These are phyloP conservation scores for Monoraphidium neglectum DNA, from an alignment of 139 green algal species.

Conservation along the genomic window DNA sequence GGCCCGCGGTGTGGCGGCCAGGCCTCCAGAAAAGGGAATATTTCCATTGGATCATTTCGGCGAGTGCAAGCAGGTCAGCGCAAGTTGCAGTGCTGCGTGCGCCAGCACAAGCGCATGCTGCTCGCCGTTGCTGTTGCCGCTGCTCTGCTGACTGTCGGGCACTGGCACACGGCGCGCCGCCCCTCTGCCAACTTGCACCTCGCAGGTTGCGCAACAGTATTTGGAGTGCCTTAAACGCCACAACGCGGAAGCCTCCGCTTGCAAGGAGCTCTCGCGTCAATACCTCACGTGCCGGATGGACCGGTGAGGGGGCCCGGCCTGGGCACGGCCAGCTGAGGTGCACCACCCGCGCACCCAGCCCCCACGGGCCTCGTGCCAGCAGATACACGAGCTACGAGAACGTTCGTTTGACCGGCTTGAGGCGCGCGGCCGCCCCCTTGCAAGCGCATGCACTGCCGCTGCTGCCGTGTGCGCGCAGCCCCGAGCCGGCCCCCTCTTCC, in stretches of 20 bases:
- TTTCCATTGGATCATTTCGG: conserved; percentile 97
- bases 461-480: background rate
- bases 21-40: conserved; percentile 93
- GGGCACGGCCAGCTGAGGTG: background rate
- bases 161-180: too few species aligned
- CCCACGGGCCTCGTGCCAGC: background rate
- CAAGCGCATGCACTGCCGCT: background rate
- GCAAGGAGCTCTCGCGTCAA: conserved; percentile 67
- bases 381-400: background rate
- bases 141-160: background rate
- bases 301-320: conserved; percentile 44
- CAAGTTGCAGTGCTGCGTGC: background rate
- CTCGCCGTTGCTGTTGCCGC: background rate
- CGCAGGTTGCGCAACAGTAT: conserved; percentile 81
- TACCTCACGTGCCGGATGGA: conserved; percentile 95
- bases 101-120: background rate
- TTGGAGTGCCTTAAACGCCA: conserved; percentile 79
- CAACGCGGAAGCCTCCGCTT: conserved; percentile 55
- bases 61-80: conserved; percentile 83
- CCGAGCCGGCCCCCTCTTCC: background rate
- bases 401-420: background rate
- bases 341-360: background rate
- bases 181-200: background rate
- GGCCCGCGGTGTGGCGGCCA: conserved; percentile 60
- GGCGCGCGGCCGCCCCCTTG: background rate